phyloP scores from a whole-genome alignment of 1,284 basidiomycete genomes.

The Chiua sp. region DNA sequence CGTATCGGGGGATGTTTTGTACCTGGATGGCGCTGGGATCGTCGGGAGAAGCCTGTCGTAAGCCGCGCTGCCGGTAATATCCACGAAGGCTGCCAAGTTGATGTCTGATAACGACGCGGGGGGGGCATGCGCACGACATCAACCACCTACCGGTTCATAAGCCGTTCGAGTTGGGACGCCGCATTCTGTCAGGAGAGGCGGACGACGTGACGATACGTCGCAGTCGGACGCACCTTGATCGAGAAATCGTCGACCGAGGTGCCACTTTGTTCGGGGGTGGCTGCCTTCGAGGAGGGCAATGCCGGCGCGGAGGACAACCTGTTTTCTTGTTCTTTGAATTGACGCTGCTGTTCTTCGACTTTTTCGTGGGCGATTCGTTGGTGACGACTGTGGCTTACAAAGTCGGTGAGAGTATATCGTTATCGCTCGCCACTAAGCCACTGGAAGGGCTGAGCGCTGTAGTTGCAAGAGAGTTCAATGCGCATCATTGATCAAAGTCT shows the following conservation, averaged over 20 bases:
- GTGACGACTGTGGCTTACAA: constrained; percentile 49
- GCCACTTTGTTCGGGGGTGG: constrained; percentile 47
- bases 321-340: constrained; percentile 84
- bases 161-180: constrained; percentile 76
- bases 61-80: constrained; percentile 51
- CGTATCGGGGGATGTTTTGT: constrained; percentile 77
- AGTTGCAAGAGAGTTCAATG: background rate
- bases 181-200: constrained; percentile 49
- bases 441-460: background rate
- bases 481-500: too few relatives aligned
- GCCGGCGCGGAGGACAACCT: constrained; percentile 73
- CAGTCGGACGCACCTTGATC: constrained; percentile 60
- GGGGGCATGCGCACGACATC: constrained; percentile 68
- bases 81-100: constrained; percentile 62
- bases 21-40: constrained; percentile 67
- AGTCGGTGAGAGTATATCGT: constrained; percentile 79
- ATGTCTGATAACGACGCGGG: constrained; percentile 59
- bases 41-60: constrained; percentile 41
- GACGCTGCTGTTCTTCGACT: constrained; percentile 77
- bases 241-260: constrained; percentile 83
- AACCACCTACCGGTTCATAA: constrained; percentile 83
- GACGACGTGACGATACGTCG: background rate
- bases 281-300: constrained; percentile 77
- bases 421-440: constrained; percentile 67
- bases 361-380: constrained; percentile 83